phyloP scores from a whole-genome alignment of 345 rosid species.

The Jatropha curcas region DNA sequence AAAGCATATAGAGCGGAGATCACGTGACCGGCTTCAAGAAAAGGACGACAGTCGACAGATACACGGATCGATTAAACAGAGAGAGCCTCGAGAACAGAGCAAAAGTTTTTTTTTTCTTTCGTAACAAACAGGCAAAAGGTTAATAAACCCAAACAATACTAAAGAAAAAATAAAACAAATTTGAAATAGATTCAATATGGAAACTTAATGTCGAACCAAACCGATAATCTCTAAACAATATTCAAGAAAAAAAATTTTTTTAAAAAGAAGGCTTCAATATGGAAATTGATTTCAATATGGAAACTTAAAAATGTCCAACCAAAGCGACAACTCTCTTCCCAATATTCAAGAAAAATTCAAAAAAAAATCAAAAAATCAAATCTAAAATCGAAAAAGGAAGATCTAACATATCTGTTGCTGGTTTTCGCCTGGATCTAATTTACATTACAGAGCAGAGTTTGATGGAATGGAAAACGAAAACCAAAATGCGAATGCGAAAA shows the following conservation, averaged over 20 bases:
- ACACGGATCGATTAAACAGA: background rate
- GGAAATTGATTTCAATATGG: background rate
- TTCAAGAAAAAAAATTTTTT: too few species aligned
- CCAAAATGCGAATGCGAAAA: too few species aligned
- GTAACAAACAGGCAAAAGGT: too few species aligned
- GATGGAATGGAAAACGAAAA: too few species aligned
- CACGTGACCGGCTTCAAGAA: conserved; percentile 1
- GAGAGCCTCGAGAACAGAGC: background rate
- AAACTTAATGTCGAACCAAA: background rate
- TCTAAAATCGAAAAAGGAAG: background rate
- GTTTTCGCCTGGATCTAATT: background rate
- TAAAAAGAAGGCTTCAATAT: too few species aligned
- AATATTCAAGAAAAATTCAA: too few species aligned
- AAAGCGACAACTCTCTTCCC: too few species aligned
- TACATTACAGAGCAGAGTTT: background rate
- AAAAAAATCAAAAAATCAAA: background rate
- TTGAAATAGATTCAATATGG: background rate
- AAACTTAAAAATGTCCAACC: background rate
- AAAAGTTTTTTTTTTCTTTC: too few species aligned
- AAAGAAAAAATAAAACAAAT: too few species aligned
- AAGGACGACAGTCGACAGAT: background rate
- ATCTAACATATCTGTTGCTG: background rate
- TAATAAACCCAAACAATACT: too few species aligned
- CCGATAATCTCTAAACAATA: too few species aligned
- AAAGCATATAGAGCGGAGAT: background rate